Base-by-base conservation (phyloP, 768 basidiomycete genomes). In the Naganishia vaughanmartiniae region DNA sequence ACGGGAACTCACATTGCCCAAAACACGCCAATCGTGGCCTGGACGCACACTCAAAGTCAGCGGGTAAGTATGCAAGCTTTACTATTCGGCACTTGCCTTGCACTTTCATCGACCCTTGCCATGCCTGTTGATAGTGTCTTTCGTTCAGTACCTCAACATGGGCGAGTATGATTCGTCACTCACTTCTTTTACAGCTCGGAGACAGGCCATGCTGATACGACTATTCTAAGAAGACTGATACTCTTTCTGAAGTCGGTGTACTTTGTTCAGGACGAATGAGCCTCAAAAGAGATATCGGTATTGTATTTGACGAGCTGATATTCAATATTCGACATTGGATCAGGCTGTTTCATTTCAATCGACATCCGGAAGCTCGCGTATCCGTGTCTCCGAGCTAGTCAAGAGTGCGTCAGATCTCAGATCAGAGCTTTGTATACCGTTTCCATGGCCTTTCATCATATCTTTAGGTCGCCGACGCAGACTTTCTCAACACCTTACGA, bases 101-200 rank as follows among this genome's bases (percentile, higher is more conserved):
- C 39, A 39, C 45, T 10, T 55, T 53, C 71, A 72, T 72, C 30
- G 71, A 72, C 14, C 31, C 71, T 26, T 65, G 39, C 71, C 71
- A 72, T 42, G 71, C 71, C 71, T 72, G 28, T 33, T 11, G 31
- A 31, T 26, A 30, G 26, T 21, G 11, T 26, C 24, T 3, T 21
- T 7, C 19, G 34, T 39, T 42, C 4, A 34, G 31, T 17, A 34
- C 24, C n/a, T 48, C 28, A 10, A 2, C 9, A 21, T 28, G 56
- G 17, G 26, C 45, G 17, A n/a, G 31, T 46, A 24, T 48, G 24
- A 54, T 7, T 30, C 46, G 42, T 24, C 15, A 46, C 46, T 60
- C n/a, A 71, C 70, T 55, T 71, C 65, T 68, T 72, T 56, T 1
- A 72, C 71, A 3, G 71, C 71, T 54, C 54, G 48, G 19, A 72